Conservation (phyloP, 176 grass and related monocot genomes). For the Guadua angustifolia region DNA sequence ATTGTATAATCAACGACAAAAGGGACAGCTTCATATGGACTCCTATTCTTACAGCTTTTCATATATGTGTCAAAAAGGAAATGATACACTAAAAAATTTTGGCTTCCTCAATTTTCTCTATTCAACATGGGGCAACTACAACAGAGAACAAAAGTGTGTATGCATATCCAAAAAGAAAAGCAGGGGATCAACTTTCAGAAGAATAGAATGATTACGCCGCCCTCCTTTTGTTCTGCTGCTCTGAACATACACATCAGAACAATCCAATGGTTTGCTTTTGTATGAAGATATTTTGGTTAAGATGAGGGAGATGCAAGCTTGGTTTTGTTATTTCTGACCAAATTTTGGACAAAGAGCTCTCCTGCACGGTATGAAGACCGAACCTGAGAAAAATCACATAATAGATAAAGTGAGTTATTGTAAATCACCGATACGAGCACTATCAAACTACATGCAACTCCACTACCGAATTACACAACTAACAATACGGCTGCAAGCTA, state of each 20-base stretch:
- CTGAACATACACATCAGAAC: conserved; percentile 18
- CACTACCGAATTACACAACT: background rate
- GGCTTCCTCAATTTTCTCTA: background rate
- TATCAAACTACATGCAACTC: background rate
- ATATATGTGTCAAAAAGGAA: conserved; percentile 26
- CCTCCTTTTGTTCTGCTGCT: conserved; percentile 27
- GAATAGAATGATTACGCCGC: conserved; percentile 18
- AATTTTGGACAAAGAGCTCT: conserved; percentile 89
- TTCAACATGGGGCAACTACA: conserved; percentile 15
- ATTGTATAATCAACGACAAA: too few species aligned
- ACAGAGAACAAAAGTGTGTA: conserved; percentile 11
- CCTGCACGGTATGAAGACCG: conserved; percentile 91
- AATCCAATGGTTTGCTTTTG: conserved; percentile 5
- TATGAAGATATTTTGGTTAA: conserved; percentile 30
- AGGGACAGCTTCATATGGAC: too few species aligned
- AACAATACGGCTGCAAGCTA: background rate
- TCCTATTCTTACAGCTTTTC: too few species aligned
- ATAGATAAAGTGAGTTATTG: conserved; percentile 22
- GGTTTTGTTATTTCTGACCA: conserved; percentile 65
- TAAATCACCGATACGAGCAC: background rate
- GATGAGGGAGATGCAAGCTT: conserved; percentile 31
- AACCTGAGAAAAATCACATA: conserved; percentile 55
- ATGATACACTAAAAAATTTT: conserved; percentile 26
- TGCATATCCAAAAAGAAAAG: conserved; percentile 21
- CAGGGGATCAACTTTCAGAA: conserved; percentile 23